Evolutionary conservation across 1,284 basidiomycete species (phyloP).

Genomic region (Boletus sp.): DNA sequence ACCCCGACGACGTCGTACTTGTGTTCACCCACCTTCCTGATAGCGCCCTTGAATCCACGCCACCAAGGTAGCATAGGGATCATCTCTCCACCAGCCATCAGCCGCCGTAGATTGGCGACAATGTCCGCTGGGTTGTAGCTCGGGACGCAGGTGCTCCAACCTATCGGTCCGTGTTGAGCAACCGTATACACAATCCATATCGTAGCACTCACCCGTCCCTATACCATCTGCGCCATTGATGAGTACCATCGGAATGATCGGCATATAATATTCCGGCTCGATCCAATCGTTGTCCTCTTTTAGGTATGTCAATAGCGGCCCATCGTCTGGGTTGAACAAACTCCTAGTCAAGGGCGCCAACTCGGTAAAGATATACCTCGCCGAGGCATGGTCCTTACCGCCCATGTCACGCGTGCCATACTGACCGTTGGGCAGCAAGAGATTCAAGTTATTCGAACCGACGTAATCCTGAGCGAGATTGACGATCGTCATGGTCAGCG

Average conservation of each 20-base stretch:
- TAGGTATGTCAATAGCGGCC: slow-evolving; percentile 82
- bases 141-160: slow-evolving; percentile 96
- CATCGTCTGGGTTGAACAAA: slow-evolving; percentile 86
- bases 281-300: slow-evolving; percentile 89
- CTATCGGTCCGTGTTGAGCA: slow-evolving; percentile 42
- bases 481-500: slow-evolving; percentile 89
- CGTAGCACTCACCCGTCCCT: slow-evolving; percentile 75
- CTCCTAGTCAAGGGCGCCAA: slow-evolving; percentile 78
- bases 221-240: slow-evolving; percentile 98
- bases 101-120: slow-evolving; percentile 82
- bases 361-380: slow-evolving; percentile 96
- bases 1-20: slow-evolving; percentile 88
- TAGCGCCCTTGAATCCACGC: slow-evolving; percentile 91
- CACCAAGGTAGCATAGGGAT: slow-evolving; percentile 96
- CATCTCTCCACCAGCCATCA: slow-evolving; percentile 88
- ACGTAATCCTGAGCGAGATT: slow-evolving; percentile 95
- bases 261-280: slow-evolving; percentile 97
- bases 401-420: slow-evolving; percentile 93
- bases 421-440: slow-evolving; percentile 91
- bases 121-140: slow-evolving; percentile 95
- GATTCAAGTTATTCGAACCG: slow-evolving; percentile 95
- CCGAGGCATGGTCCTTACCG: slow-evolving; percentile 95
- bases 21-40: slow-evolving; percentile 81
- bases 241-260: slow-evolving; percentile 87
- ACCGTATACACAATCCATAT: not conserved